These are phyloP conservation scores for Rhodotorula sp. DNA, from an alignment of 1,284 basidiomycete species.

Conservation along the genomic window DNA sequence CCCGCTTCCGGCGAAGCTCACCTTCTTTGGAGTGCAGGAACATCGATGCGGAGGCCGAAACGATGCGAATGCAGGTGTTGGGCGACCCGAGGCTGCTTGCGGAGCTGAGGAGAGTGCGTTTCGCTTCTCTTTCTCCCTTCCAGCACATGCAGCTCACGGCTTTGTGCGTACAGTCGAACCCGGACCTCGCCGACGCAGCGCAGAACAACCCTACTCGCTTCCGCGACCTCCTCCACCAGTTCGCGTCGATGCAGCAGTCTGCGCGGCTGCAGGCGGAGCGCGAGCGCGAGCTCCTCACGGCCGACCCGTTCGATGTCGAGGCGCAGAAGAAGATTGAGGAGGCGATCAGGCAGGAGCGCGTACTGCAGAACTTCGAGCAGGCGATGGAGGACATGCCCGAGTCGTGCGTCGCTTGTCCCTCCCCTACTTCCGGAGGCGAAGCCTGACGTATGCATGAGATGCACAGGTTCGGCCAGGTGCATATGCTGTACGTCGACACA, in stretches of 20 bases:
- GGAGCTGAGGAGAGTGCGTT: slow-evolving; percentile 66
- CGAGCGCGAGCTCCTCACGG: slow-evolving; percentile 48
- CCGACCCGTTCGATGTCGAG: slow-evolving; percentile 64
- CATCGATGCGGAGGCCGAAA: slow-evolving; percentile 70
- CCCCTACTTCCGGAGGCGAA: accelerated
- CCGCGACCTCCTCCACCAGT: slow-evolving; percentile 59
- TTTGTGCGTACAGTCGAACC: slow-evolving; percentile 61
- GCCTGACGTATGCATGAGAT: background rate
- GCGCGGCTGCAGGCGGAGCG: slow-evolving; percentile 60
- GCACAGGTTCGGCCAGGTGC: slow-evolving; percentile 77
- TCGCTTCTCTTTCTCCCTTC: slow-evolving; percentile 24
- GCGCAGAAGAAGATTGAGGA: slow-evolving; percentile 92
- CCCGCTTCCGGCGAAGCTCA: background rate
- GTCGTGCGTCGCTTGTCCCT: slow-evolving; percentile 52
- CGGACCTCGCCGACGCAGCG: slow-evolving; percentile 75
- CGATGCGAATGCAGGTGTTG: slow-evolving; percentile 82
- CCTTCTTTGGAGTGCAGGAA: slow-evolving; percentile 9
- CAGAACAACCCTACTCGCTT: slow-evolving; percentile 69
- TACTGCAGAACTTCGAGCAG: slow-evolving; percentile 84
- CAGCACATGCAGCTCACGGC: background rate
- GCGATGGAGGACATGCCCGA: slow-evolving; percentile 65
- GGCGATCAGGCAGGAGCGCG: slow-evolving; percentile 82
- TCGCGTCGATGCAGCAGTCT: slow-evolving; percentile 43
- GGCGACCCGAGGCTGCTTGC: slow-evolving; percentile 78
- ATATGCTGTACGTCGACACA: slow-evolving; percentile 83